phyloP scores from a whole-genome alignment of 23 red algal genomes.

The Gracilaria domingensis region DNA sequence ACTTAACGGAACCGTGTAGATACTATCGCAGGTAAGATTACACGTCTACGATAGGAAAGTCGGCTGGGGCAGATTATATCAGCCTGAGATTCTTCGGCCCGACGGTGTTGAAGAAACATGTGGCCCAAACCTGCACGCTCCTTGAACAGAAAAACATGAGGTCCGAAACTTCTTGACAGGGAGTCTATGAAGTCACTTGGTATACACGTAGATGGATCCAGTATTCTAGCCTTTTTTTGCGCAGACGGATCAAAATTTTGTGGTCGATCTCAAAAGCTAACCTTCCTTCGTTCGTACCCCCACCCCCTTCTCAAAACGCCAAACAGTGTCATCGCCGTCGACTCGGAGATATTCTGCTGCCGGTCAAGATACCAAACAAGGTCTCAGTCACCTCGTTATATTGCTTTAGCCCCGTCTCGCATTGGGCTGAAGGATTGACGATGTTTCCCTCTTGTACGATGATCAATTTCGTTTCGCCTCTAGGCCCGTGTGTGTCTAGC shows the following conservation, averaged over 20 bases:
- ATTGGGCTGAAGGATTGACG: neutral
- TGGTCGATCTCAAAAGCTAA: constrained; percentile 4
- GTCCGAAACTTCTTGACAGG: too few relatives aligned
- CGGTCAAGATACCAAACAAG: neutral
- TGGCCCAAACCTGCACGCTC: too few relatives aligned
- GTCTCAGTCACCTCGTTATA: neutral
- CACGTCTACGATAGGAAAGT: too few relatives aligned
- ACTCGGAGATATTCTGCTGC: neutral
- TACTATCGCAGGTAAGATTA: too few relatives aligned
- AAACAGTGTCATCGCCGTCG: neutral
- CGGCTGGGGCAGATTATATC: too few relatives aligned
- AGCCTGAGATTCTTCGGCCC: too few relatives aligned
- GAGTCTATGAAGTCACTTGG: too few relatives aligned
- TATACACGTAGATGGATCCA: too few relatives aligned
- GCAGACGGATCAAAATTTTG: neutral
- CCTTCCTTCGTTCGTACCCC: neutral
- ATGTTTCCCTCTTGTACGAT: neutral
- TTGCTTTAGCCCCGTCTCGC: neutral
- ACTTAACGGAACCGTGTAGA: too few relatives aligned
- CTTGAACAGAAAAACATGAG: too few relatives aligned
- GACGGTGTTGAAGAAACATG: too few relatives aligned
- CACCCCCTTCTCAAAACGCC: neutral
- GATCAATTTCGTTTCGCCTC: neutral
- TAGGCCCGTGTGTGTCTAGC: neutral
- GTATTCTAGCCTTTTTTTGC: neutral